Conservation (phyloP, 129 eudicot genomes). For the Apium graveolens region DNA sequence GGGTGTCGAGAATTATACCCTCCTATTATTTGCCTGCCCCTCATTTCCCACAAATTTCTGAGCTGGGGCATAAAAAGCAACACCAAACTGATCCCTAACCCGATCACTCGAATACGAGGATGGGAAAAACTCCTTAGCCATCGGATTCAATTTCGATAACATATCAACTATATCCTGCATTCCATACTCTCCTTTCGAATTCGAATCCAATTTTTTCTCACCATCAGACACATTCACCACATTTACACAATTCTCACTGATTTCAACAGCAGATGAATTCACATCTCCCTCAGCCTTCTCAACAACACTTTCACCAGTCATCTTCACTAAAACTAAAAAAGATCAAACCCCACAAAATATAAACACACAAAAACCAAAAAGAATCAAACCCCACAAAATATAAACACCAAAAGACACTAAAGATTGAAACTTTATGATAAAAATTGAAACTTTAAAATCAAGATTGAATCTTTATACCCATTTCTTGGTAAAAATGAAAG, state of each 20-base stretch:
- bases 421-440: not conserved
- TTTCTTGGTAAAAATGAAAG: not conserved
- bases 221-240: constrained; percentile 14
- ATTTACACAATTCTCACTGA: constrained; percentile 24
- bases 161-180: constrained; percentile 67
- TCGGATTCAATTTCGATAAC: constrained; percentile 76
- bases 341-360: constrained; percentile 23
- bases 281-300: constrained; percentile 22
- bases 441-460: not conserved
- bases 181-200: constrained; percentile 47
- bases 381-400: constrained; percentile 23
- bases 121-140: constrained; percentile 89
- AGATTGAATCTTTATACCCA: not conserved
- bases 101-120: constrained; percentile 45
- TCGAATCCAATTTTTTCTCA: constrained; percentile 34
- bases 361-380: constrained; percentile 34
- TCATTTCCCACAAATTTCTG: constrained; percentile 42
- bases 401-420: not conserved
- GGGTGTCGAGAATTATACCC: constrained; percentile 39
- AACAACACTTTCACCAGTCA: constrained; percentile 43
- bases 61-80: constrained; percentile 38
- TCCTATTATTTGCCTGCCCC: constrained; percentile 49
- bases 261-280: constrained; percentile 21
- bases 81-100: constrained; percentile 45
- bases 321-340: constrained; percentile 73